Evolutionary conservation across 2,329 filamentous ascomycete genomes (phyloP), one percentile per base, ranked within the genome.

Genomic region (Exophiala viscosa): DNA sequence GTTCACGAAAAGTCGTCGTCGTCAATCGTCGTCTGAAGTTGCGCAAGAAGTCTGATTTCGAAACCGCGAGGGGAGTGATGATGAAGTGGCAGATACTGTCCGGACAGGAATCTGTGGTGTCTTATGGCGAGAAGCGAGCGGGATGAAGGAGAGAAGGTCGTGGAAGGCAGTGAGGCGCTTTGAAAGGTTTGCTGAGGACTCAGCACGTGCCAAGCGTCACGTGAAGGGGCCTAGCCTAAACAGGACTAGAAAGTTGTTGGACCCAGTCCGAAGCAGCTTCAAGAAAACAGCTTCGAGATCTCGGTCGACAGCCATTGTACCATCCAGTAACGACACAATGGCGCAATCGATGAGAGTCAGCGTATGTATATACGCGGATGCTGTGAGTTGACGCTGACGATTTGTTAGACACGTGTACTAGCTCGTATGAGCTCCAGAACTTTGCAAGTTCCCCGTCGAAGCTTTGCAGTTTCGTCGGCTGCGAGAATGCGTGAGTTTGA

Each of bases 281-380:
- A 34, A 39, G 31, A 15, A 48, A 33, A 40, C 44, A 46, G 35
- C 39, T 48, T 47, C 43, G 38, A 41, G 20, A 36, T 42, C 40
- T 23, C 23, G 33, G 28, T 45, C 28, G 44, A 23, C 39, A 50
- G 32, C 45, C 17, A 31, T 48, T 50, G 50, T 44, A 48, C 45
- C 48, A 31, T 45, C 28, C 28, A 17, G 38, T 34, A 48, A 17
- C n/a, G 15, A 50, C 50, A 51, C 14, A 51, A 70, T 83, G 73
- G 79, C 77, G 67, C 79, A 82, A 71, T 78, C 80, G 69, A 72
- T 83, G 72, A 78, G 80, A 74, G 76, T 78, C 67, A 81, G 80
- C 70, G 81, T 84, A 73, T 32, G 34, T 50, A 48, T 33, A 13
- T 13, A 14, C 9, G 34, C 31, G 50, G 41, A 15, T 34, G 36